phyloP scores from a whole-genome alignment of 352 stramenopile species.

The Thalassiosira mediterranea region DNA sequence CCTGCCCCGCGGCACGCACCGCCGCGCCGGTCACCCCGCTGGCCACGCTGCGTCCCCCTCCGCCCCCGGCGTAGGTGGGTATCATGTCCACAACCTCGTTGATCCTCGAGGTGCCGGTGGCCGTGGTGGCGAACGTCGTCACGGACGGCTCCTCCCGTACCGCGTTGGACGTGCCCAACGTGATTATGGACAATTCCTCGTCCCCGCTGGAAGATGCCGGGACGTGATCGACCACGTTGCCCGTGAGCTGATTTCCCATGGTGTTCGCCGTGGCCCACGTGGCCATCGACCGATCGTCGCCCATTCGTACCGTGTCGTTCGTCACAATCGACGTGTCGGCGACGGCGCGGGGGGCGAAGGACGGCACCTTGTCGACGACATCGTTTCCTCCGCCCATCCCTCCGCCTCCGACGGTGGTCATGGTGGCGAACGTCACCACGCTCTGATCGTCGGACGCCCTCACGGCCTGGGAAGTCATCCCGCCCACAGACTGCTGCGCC shows the following conservation, averaged over 20 bases:
- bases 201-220: conserved; percentile 3
- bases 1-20: too few species aligned
- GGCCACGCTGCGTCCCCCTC: conserved; percentile 13
- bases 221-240: conserved; percentile 51
- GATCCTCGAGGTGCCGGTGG: conserved; percentile 30
- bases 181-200: conserved; percentile 13
- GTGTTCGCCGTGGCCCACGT: conserved; percentile 54
- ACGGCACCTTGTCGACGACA: conserved; percentile 48
- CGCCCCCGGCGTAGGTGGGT: conserved; percentile 42
- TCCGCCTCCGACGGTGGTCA: conserved; percentile 30
- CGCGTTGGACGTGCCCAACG: conserved; percentile 29
- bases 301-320: conserved; percentile 32
- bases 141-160: conserved; percentile 36
- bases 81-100: conserved; percentile 44
- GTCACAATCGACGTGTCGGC: conserved; percentile 13
- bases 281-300: conserved; percentile 32
- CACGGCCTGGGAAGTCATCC: conserved; percentile 30
- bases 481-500: conserved; percentile 18
- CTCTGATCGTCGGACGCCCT: conserved; percentile 44
- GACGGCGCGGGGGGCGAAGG: conserved; percentile 12
- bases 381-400: neutral
- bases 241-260: conserved; percentile 33
- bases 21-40: conserved; percentile 42
- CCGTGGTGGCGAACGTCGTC: conserved; percentile 36
- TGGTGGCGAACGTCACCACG: conserved; percentile 51